These are phyloP conservation scores for Oryza glaberrima DNA, from an alignment of 176 grass and related monocot genomes.

Conservation along the genomic window DNA sequence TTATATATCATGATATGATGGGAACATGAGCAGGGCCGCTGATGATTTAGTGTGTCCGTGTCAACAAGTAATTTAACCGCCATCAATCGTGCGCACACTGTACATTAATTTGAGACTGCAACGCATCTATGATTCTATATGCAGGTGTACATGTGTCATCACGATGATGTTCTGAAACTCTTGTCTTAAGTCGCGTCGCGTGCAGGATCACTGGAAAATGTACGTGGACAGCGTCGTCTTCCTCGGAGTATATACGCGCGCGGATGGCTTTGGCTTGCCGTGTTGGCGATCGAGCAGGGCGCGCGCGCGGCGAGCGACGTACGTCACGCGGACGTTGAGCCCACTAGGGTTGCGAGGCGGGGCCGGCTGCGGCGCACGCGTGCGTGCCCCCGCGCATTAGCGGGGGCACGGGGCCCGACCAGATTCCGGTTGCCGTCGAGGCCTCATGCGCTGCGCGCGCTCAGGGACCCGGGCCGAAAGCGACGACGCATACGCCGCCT, in stretches of 20 bases:
- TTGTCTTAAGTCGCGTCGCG: not conserved
- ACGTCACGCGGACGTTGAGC: constrained; percentile 54
- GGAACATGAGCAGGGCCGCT: not conserved
- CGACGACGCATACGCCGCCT: constrained; percentile 22
- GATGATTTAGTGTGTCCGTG: not conserved
- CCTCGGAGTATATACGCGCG: not conserved
- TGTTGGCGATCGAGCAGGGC: not conserved
- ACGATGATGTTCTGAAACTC: not conserved
- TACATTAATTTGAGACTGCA: not conserved
- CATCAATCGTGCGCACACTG: not conserved
- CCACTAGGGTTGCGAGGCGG: constrained; percentile 24
- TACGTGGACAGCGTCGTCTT: not conserved
- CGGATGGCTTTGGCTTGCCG: not conserved
- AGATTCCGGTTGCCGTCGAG: constrained; percentile 44
- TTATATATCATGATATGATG: not conserved
- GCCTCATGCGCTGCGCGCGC: not conserved
- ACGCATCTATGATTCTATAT: not conserved
- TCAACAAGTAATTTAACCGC: not conserved
- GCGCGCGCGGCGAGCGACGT: not conserved
- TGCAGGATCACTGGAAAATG: not conserved
- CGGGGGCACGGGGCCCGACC: constrained; percentile 31
- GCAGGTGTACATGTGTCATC: not conserved
- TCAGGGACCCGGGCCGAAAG: constrained; percentile 30
- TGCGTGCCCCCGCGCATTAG: constrained; percentile 24
- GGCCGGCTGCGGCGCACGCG: constrained; percentile 45